Evolutionary conservation across 139 green algal genomes (phyloP).

Genomic region (Picochlorum sp.): DNA sequence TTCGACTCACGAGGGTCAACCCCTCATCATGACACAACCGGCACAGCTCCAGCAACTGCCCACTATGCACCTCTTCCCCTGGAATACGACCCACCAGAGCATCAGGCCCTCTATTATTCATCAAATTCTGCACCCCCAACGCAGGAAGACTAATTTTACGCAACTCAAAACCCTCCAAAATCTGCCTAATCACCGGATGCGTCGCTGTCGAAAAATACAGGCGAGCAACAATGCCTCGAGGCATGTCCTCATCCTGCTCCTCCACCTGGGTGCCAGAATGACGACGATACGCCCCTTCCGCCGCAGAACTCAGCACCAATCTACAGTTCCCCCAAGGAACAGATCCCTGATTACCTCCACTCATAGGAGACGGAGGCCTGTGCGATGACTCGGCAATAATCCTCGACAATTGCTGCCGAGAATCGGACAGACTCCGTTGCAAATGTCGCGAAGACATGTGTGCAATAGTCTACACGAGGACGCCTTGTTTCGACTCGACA

Average conservation of each 20-base stretch:
- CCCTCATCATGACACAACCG: conserved; percentile 16
- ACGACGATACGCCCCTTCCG: background rate
- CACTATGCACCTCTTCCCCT: conserved; percentile 20
- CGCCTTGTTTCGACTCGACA: too few species aligned
- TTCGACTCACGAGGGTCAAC: conserved; percentile 16
- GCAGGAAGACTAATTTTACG: conserved; percentile 15
- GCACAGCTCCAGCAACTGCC: conserved; percentile 22
- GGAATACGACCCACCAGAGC: conserved; percentile 28
- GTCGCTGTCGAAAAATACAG: conserved; percentile 8
- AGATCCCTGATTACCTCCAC: too few species aligned
- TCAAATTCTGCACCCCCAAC: conserved; percentile 24
- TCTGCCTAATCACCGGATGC: conserved; percentile 15
- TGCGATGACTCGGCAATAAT: conserved; percentile 2
- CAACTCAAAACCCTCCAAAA: conserved; percentile 1
- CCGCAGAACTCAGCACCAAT: background rate
- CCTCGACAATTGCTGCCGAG: conserved; percentile 6
- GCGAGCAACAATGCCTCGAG: conserved; percentile 12
- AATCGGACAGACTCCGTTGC: background rate
- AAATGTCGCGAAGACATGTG: too few species aligned
- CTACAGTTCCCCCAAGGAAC: conserved; percentile 15
- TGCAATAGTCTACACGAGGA: too few species aligned
- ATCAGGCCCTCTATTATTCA: conserved; percentile 32
- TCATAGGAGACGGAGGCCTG: too few species aligned
- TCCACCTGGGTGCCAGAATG: background rate
- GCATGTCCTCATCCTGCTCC: background rate